Evolutionary conservation across 495 filamentous ascomycete genomes (phyloP).

Genomic region (Jackrogersella multiformis): DNA sequence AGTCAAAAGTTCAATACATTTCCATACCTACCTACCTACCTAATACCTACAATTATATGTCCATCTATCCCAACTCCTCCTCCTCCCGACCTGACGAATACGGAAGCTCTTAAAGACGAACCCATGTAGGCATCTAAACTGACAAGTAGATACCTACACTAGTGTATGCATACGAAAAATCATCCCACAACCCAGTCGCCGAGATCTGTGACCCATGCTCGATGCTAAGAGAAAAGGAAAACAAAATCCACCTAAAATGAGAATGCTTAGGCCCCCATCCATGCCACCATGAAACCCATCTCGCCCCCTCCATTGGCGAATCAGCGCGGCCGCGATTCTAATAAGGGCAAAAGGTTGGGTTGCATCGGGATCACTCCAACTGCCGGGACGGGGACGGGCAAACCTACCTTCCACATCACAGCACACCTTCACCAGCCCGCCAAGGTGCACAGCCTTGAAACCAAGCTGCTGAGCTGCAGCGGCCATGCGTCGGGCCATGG

Average conservation of each 20-base stretch:
- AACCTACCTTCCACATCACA: not conserved
- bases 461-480: slow-evolving; percentile 4
- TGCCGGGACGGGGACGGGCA: slow-evolving; percentile 14
- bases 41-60: not conserved
- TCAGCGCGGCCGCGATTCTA: slow-evolving; percentile 26
- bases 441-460: slow-evolving; percentile 25
- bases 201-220: not conserved
- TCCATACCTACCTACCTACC: not conserved
- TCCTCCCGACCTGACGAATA: not conserved
- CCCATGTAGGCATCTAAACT: too few relatives aligned
- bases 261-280: not conserved
- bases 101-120: not conserved
- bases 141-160: too few relatives aligned
- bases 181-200: not conserved
- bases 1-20: not conserved
- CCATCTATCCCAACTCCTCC: not conserved
- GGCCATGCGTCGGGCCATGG: slow-evolving; percentile 7
- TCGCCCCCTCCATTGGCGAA: slow-evolving; percentile 33
- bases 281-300: not conserved
- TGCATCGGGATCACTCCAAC: slow-evolving; percentile 2
- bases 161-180: too few relatives aligned
- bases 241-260: not conserved
- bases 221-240: not conserved
- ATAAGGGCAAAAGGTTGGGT: slow-evolving; percentile 17
- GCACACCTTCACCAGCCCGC: not conserved